phyloP scores from a whole-genome alignment of 1,139 yeast genomes.

The Taiozyma onychis region DNA sequence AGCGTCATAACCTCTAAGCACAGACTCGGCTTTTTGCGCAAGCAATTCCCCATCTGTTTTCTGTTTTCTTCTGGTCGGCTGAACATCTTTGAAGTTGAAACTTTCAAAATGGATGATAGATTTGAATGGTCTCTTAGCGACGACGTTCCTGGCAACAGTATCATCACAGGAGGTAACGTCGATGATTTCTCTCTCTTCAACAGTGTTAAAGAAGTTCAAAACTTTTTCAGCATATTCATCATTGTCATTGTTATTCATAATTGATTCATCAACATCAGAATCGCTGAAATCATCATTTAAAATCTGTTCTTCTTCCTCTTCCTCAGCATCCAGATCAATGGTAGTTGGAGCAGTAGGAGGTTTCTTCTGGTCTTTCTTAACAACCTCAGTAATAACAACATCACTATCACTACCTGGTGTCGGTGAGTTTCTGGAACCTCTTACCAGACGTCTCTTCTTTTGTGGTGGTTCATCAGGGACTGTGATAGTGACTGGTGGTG shows the following conservation, averaged over 20 bases:
- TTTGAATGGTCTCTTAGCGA: conserved; percentile 61
- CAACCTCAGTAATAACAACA: not conserved
- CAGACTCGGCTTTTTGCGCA: conserved; percentile 61
- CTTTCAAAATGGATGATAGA: conserved; percentile 53
- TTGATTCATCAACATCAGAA: conserved; percentile 22
- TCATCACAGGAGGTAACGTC: conserved; percentile 75
- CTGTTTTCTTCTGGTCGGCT: conserved; percentile 20
- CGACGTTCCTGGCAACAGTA: conserved; percentile 56
- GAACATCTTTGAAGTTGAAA: conserved; percentile 39
- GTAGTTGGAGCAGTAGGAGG: not conserved
- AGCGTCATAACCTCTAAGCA: conserved; percentile 85
- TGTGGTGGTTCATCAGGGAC: conserved; percentile 9
- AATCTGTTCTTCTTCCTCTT: conserved; percentile 1
- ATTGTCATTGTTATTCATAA: conserved; percentile 15
- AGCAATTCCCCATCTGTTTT: conserved; percentile 72
- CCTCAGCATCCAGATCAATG: conserved; percentile 4
- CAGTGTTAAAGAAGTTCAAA: conserved; percentile 71
- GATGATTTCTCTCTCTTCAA: conserved; percentile 66
- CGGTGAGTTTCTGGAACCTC: conserved; percentile 19
- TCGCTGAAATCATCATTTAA: conserved; percentile 18
- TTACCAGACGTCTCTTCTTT: conserved; percentile 25
- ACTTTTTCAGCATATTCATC: conserved; percentile 60
- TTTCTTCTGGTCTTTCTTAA: conserved; percentile 1
- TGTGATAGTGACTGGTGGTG: not conserved
- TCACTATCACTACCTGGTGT: conserved; percentile 1